Percentiles rank a stretch among this genome's conserved stretches.
Conservation (phyloP, 2,329 filamentous ascomycete species). For the Phoma herbarum region DNA sequence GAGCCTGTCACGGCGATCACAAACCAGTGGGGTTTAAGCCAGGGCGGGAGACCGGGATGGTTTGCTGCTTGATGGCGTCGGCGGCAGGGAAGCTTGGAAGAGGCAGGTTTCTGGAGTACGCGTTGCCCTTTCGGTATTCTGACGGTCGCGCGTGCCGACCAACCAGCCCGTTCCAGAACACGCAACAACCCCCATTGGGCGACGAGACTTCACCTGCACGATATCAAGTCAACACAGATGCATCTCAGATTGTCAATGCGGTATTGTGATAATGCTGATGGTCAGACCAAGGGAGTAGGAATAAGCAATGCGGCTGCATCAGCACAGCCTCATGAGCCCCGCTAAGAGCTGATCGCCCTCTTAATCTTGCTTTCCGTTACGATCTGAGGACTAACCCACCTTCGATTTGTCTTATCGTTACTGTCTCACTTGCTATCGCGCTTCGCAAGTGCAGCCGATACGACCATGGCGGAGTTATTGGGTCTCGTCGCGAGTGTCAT, state of each 20-base stretch:
- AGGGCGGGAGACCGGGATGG: slow-evolving; percentile 32
- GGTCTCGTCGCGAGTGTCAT: slow-evolving; percentile 44
- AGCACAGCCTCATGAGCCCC: not conserved
- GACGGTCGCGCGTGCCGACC: slow-evolving; percentile 7
- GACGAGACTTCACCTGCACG: not conserved
- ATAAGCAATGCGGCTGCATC: not conserved
- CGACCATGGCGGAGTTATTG: slow-evolving; percentile 37
- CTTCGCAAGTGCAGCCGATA: not conserved
- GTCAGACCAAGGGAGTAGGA: not conserved
- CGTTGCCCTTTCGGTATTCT: slow-evolving; percentile 6
- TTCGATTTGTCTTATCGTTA: not conserved
- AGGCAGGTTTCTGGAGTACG: slow-evolving; percentile 23
- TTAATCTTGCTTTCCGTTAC: not conserved
- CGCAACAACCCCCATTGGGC: not conserved
- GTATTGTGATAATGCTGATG: not conserved
- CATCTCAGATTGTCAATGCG: not conserved
- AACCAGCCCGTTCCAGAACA: slow-evolving; percentile 3
- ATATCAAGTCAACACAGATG: not conserved
- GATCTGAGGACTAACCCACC: not conserved
- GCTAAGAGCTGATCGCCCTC: not conserved
- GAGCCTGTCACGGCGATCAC: slow-evolving; percentile 22
- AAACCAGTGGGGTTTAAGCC: slow-evolving; percentile 19
- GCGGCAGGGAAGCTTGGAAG: slow-evolving; percentile 22
- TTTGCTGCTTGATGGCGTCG: slow-evolving; percentile 35
- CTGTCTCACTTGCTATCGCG: not conserved